phyloP scores from a whole-genome alignment of 805 yeast species.

The Saturnispora ahearnii region DNA sequence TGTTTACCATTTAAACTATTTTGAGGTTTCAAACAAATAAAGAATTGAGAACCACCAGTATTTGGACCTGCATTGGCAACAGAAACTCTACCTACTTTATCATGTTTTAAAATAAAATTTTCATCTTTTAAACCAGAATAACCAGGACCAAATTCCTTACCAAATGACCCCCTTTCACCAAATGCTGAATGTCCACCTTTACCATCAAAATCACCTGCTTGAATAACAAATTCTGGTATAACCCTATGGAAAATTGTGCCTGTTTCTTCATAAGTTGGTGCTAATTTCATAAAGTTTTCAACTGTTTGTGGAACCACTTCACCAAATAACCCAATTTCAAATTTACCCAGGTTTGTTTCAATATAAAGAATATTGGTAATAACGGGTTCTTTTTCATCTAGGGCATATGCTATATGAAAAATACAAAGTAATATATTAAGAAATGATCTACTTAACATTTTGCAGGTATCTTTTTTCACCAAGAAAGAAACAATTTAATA shows the following conservation, averaged over 20 bases:
- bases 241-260: conserved; percentile 62
- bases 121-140: conserved; percentile 56
- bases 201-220: conserved; percentile 81
- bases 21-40: conserved; percentile 48
- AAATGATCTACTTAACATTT: neutral
- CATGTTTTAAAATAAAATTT: conserved; percentile 43
- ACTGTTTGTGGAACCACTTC: conserved; percentile 56
- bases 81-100: conserved; percentile 37
- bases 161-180: conserved; percentile 13
- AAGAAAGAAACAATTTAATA: neutral
- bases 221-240: conserved; percentile 66
- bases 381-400: conserved; percentile 33
- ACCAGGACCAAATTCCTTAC: conserved; percentile 37
- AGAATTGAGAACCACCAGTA: conserved; percentile 63
- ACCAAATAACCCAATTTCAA: conserved; percentile 58
- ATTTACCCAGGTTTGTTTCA: conserved; percentile 31
- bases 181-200: conserved; percentile 75
- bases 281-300: conserved; percentile 45
- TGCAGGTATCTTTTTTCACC: neutral
- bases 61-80: conserved; percentile 46
- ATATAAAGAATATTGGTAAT: conserved; percentile 39
- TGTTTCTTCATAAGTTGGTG: conserved; percentile 41
- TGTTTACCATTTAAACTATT: conserved; percentile 51
- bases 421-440: neutral
- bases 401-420: neutral